Evolutionary conservation across 257 asterid genomes (phyloP).

Genomic region (Cruciata laevipes): DNA sequence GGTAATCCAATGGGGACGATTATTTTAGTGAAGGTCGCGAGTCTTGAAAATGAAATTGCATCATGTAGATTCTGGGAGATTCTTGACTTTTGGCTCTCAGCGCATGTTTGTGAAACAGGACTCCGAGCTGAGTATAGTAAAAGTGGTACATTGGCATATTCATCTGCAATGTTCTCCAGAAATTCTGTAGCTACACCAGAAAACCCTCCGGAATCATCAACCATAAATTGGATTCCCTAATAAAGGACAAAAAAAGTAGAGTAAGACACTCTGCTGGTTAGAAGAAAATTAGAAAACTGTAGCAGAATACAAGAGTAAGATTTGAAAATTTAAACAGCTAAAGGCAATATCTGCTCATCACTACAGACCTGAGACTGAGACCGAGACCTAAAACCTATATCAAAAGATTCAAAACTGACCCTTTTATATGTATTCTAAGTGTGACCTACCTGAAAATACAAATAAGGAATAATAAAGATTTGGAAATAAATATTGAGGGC

Average conservation of each 20-base stretch:
- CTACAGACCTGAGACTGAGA: not conserved
- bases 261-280: not conserved
- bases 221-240: slow-evolving; percentile 83
- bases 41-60: slow-evolving; percentile 77
- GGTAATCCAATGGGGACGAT: slow-evolving; percentile 82
- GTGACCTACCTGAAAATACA: not conserved
- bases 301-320: not conserved
- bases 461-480: not conserved
- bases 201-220: slow-evolving; percentile 86
- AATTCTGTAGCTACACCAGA: slow-evolving; percentile 81
- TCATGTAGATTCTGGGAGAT: slow-evolving; percentile 59
- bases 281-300: slow-evolving; percentile 1
- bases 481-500: too few species aligned
- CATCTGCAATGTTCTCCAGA: slow-evolving; percentile 83
- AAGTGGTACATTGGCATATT: slow-evolving; percentile 75
- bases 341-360: not conserved
- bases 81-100: slow-evolving; percentile 44
- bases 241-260: slow-evolving; percentile 8
- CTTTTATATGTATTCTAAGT: not conserved
- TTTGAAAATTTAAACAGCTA: not conserved
- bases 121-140: slow-evolving; percentile 59
- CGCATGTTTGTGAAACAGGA: slow-evolving; percentile 35
- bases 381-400: not conserved
- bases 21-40: slow-evolving; percentile 66
- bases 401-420: too few species aligned